Evolutionary conservation across 345 rosid species (phyloP), one percentile per base, ranked within the genome.

Genomic region (Diplotaxis tenuifolia): DNA sequence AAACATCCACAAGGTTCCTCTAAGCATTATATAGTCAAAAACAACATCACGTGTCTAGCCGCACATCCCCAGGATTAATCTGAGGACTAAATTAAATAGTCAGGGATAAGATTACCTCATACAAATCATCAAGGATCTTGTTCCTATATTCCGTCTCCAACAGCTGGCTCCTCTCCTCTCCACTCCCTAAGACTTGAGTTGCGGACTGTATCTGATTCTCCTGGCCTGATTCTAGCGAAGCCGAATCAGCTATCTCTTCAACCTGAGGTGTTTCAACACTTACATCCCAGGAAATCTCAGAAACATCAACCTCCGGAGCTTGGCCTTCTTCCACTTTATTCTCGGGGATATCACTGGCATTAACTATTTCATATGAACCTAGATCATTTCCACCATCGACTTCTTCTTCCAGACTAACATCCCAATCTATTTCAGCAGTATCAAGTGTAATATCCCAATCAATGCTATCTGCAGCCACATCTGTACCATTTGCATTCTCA

Each of bases 401-500:
- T 82, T 88, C 97, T 82, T 88, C 99, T 68, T 82, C 81, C 74
- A 86, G 77, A 58, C 92, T 89, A 76, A 91, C 88, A 78, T 92
- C 99, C 99, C 99, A 89, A 82, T 92, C 93, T 79, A 95, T 95
- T 71, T 88, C 87, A 72, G 89, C 72, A 52, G 77, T 79, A 67
- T 89, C 96, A 74, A 89, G 92, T 22, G 96, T 82, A 59, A 94
- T 89, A 79, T 91, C 97, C 98, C 98, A 94, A 77, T 91, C 97
- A 74, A 91, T 86, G 77, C 62, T 75, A 71, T 86, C 87, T 16
- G 86, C 78, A 57, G 82, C 76, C 66, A 61, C 83, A 77, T 85
- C 86, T 72, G 68, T 57, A 61, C 82, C 95, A 68, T 62, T 75
- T 73, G 81, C 86, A 77, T 83, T 73, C 71, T 70, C 79, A 61